Base-by-base conservation (phyloP, 2,329 filamentous ascomycete genomes). In the Curvularia hawaiiensis region DNA sequence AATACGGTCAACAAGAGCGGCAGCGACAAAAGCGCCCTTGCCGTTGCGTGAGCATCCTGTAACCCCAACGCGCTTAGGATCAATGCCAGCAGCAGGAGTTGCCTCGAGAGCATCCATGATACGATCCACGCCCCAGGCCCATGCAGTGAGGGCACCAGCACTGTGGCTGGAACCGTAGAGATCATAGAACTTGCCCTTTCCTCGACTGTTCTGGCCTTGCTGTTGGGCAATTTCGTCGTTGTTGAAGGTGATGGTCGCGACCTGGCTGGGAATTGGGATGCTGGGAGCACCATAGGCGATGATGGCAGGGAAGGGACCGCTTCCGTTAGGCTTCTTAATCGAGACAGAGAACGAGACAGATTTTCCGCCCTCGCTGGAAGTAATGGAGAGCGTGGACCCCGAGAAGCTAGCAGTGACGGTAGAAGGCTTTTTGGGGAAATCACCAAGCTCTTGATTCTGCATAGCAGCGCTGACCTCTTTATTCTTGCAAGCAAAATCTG, bases 31-130 rank as follows among this genome's bases (percentile, higher is more conserved):
- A 30, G 85, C 85, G 12, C 85, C 85, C 76, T 88, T 88, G 54
- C 85, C 85, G 73, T 88, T 86, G 40, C 85, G 82, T 52, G 84
- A 87, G 78, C 85, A 88, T 5, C 86, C 86, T 14, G 85, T 88
- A 2, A 87, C 84, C 47, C 83, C 85, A 12, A 78, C 53, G 24
- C 69, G 69, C 58, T 69, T 71, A 24, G 75, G 61, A 57, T 78
- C 69, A 69, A 88, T 86, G 12, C 67, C 66, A 41, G 69, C 65
- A 39, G 78, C 77, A 1, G 79, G 77, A 22, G 78, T 79, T 9
- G 64, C 71, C 76, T 86, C 84, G 38, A 88, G 78, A 16, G 80
- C 84, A 68, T 88, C 85, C 49, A 88, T 81, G 62, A 88, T 79
- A 50, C 84, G 83, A 65, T 82, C 82, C 2, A 87, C 83, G 54